phyloP scores from a whole-genome alignment of 768 basidiomycete genomes.

The Tephrocybe sp. region DNA sequence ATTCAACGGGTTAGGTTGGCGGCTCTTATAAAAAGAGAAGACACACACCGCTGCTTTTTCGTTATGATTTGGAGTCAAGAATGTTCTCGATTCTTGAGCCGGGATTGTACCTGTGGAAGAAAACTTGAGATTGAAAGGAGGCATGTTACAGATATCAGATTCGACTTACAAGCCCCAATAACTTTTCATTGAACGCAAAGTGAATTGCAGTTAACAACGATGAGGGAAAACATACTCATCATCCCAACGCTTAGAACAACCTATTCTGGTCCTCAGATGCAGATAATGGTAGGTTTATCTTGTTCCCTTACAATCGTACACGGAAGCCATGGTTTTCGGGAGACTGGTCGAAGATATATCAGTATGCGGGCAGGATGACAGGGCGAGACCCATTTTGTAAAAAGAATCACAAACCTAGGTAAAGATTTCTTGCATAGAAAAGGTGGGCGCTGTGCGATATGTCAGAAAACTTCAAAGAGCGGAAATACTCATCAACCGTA shows the following conservation, averaged over 20 bases:
- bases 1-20: neutral
- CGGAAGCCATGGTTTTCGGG: conserved; percentile 5
- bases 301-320: neutral
- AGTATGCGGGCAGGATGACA: neutral
- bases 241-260: neutral
- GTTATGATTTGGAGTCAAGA: neutral
- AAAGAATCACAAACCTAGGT: neutral
- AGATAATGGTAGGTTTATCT: neutral
- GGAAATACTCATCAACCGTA: neutral
- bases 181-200: neutral
- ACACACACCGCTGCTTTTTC: too few species aligned
- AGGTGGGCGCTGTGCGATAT: neutral
- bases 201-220: neutral
- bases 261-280: neutral
- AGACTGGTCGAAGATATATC: neutral
- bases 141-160: neutral
- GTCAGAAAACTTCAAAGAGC: neutral
- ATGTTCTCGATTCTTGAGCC: neutral
- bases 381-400: too few species aligned
- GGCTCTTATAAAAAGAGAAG: too few species aligned
- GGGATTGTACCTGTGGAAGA: neutral
- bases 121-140: neutral
- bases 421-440: conserved; percentile 5
- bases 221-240: neutral
- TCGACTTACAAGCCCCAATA: neutral